Percentiles rank a stretch among this genome's conserved stretches.
phyloP scores from a whole-genome alignment of 148 eudicot species.

The Fagopyrum tataricum region DNA sequence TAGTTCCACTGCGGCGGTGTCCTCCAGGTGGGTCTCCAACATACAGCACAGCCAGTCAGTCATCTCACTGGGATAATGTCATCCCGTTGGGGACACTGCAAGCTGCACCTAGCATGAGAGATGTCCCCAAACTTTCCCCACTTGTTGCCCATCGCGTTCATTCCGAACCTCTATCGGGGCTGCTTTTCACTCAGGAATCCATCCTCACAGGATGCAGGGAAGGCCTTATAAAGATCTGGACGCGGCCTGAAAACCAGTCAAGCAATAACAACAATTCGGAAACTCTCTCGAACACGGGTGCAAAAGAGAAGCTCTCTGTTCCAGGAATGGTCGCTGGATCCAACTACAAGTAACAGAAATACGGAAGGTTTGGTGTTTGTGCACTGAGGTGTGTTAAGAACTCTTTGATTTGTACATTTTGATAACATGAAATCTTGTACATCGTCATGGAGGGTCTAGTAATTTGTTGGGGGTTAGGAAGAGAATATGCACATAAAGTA shows the following conservation, averaged over 20 bases:
- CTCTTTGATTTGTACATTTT: neutral
- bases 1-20: conserved; percentile 33
- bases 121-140: conserved; percentile 36
- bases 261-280: conserved; percentile 18
- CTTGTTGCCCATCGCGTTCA: conserved; percentile 32
- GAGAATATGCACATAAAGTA: neutral
- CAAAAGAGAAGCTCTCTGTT: conserved; percentile 19
- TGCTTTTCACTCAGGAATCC: conserved; percentile 28
- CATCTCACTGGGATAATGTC: conserved; percentile 33
- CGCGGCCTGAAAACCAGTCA: conserved; percentile 27
- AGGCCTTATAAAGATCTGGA: conserved; percentile 36
- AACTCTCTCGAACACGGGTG: conserved; percentile 15
- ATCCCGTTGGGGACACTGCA: conserved; percentile 31
- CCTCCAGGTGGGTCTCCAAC: conserved; percentile 42
- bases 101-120: conserved; percentile 41
- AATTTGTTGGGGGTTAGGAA: neutral
- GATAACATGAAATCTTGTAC: neutral
- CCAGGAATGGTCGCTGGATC: conserved; percentile 17
- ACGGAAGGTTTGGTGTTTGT: neutral
- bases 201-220: conserved; percentile 33
- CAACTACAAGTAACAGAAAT: conserved; percentile 19
- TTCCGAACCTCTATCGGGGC: conserved; percentile 33
- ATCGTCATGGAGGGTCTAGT: neutral
- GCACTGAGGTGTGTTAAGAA: conserved; percentile 1
- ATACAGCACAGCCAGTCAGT: conserved; percentile 26